These are phyloP conservation scores for Cystobasidium pallidum DNA, from an alignment of 1,284 basidiomycete genomes.

Conservation along the genomic window DNA sequence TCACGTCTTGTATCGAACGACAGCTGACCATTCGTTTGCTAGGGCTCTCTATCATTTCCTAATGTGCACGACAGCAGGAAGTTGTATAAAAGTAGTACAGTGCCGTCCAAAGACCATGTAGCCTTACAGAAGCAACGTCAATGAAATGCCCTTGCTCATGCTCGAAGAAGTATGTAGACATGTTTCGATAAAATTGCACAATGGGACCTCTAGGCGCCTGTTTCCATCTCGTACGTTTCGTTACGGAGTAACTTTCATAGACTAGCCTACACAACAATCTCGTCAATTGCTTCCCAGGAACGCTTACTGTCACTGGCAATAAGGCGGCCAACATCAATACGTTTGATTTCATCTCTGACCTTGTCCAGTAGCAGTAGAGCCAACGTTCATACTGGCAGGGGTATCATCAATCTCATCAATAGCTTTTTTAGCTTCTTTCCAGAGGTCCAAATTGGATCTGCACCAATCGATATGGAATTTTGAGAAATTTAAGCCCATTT, in stretches of 20 bases:
- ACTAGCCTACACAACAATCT: not conserved
- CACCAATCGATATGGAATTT: conserved; percentile 93
- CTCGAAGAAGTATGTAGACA: too few relatives aligned
- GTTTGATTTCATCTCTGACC: not conserved
- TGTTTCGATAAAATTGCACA: too few relatives aligned
- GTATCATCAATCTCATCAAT: conserved; percentile 74
- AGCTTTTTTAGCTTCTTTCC: conserved; percentile 92
- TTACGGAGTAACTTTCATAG: not conserved
- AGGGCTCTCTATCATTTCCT: not conserved
- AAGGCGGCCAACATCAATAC: too few relatives aligned
- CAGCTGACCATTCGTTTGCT: not conserved
- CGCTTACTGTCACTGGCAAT: too few relatives aligned
- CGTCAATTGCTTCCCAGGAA: too few relatives aligned
- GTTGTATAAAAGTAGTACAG: not conserved
- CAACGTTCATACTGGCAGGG: conserved; percentile 31
- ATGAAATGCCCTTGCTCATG: not conserved
- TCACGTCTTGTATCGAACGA: not conserved
- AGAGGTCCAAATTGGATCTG: conserved; percentile 85
- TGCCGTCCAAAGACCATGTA: not conserved
- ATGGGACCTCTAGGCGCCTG: too few relatives aligned
- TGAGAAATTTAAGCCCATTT: conserved; percentile 89
- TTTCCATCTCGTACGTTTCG: not conserved
- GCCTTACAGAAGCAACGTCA: not conserved
- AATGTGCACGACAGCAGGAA: too few relatives aligned
- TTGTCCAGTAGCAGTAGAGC: conserved; percentile 12